Conservation (phyloP, 768 basidiomycete species). For the Gautieria morchelliformis region DNA sequence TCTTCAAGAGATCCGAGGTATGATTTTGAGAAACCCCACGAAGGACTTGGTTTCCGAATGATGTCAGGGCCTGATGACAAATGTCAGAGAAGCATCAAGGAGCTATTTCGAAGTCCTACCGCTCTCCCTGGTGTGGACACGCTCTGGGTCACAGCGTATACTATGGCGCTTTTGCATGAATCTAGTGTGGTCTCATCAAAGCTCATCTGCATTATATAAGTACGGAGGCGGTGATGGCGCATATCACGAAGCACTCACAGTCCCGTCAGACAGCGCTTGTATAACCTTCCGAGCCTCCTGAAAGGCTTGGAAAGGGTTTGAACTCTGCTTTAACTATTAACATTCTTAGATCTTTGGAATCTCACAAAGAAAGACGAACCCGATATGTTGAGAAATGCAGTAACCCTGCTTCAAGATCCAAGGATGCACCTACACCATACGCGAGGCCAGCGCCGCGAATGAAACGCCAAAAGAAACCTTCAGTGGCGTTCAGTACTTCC, state of each 20-base stretch:
- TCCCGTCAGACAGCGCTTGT: slow-evolving; percentile 68
- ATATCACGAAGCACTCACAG: slow-evolving; percentile 38
- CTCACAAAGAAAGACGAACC: slow-evolving; percentile 30
- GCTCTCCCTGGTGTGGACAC: slow-evolving; percentile 85
- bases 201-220: slow-evolving; percentile 42
- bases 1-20: slow-evolving; percentile 66
- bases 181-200: slow-evolving; percentile 77
- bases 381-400: slow-evolving; percentile 72
- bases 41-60: slow-evolving; percentile 87
- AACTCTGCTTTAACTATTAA: slow-evolving; percentile 41
- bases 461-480: slow-evolving; percentile 90
- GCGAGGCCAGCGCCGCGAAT: slow-evolving; percentile 93
- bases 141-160: slow-evolving; percentile 68
- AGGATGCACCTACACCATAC: slow-evolving; percentile 72
- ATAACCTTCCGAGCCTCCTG: slow-evolving; percentile 73
- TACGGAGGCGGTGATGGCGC: background rate
- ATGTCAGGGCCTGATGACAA: slow-evolving; percentile 53
- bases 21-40: slow-evolving; percentile 70
- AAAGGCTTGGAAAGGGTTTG: slow-evolving; percentile 70
- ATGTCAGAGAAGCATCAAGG: background rate
- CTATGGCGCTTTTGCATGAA: slow-evolving; percentile 86
- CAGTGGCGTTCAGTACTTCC: slow-evolving; percentile 85
- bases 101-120: slow-evolving; percentile 34
- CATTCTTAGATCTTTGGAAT: background rate
- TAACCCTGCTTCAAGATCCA: slow-evolving; percentile 72